phyloP scores from a whole-genome alignment of 2,329 filamentous ascomycete species.

The Xylaria sp. region DNA sequence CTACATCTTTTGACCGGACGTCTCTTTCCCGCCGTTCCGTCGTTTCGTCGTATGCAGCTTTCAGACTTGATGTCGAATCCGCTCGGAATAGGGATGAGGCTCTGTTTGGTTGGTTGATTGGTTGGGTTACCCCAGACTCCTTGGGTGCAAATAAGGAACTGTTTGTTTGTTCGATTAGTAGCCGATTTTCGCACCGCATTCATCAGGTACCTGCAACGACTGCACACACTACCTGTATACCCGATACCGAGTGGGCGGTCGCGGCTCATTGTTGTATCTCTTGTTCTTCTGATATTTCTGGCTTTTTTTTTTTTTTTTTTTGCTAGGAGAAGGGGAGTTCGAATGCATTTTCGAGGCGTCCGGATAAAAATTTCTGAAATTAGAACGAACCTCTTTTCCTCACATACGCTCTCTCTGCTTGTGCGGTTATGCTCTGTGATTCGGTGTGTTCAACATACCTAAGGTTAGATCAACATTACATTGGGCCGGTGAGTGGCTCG shows the following conservation, averaged over 20 bases:
- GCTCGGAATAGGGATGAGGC: background rate
- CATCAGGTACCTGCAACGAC: background rate
- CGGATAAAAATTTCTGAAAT: constrained; percentile 18
- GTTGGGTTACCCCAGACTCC: background rate
- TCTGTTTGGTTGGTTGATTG: background rate
- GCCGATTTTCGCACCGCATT: background rate
- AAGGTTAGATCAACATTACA: too few species aligned
- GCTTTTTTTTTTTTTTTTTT: constrained; percentile 2
- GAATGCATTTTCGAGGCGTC: constrained; percentile 37
- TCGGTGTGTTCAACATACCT: too few species aligned
- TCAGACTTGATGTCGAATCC: constrained; percentile 1
- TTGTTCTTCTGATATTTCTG: background rate
- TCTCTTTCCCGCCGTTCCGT: background rate
- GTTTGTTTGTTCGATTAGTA: background rate
- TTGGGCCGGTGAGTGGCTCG: too few species aligned
- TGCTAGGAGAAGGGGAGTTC: constrained; percentile 30
- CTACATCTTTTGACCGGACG: background rate
- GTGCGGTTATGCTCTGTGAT: background rate
- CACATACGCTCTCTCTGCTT: background rate
- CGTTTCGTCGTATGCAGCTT: background rate
- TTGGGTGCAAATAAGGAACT: background rate
- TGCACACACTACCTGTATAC: background rate
- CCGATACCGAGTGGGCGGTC: constrained; percentile 3
- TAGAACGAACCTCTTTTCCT: background rate
- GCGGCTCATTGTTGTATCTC: constrained; percentile 21